phyloP scores from a whole-genome alignment of 345 rosid species.

The Salix brachista region DNA sequence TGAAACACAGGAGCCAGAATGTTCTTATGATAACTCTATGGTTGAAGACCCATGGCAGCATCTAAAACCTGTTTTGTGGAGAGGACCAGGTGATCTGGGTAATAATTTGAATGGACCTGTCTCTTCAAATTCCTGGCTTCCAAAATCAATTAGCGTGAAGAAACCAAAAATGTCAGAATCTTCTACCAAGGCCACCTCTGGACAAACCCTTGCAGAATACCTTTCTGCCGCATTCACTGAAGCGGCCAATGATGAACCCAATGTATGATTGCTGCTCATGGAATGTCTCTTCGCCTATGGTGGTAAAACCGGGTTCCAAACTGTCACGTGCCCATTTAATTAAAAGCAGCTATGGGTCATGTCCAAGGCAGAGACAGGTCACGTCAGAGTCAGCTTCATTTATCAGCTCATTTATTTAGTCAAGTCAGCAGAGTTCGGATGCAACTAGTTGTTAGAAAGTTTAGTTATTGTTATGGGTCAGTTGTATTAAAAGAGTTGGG shows the following conservation, averaged over 20 bases:
- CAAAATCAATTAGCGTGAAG: conserved; percentile 47
- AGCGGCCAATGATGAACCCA: conserved; percentile 29
- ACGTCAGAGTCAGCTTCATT: too few species aligned
- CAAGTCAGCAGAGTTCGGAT: too few species aligned
- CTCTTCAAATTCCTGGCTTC: conserved; percentile 61
- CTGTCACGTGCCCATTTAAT: too few species aligned
- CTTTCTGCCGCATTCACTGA: conserved; percentile 77
- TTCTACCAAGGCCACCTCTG: conserved; percentile 36
- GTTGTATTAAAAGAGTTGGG: too few species aligned
- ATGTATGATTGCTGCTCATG: background rate
- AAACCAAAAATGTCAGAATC: conserved; percentile 43
- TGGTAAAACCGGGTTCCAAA: background rate
- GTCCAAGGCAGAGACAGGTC: too few species aligned
- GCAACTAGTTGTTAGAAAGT: too few species aligned
- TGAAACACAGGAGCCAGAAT: conserved; percentile 34
- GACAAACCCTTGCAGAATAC: conserved; percentile 74
- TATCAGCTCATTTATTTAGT: too few species aligned
- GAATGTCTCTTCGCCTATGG: background rate
- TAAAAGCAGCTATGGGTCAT: too few species aligned
- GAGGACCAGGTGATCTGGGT: conserved; percentile 23
- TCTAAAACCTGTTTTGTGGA: conserved; percentile 61
- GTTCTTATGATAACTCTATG: conserved; percentile 65
- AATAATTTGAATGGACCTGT: conserved; percentile 21
- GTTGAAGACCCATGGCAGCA: conserved; percentile 74
- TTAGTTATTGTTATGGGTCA: too few species aligned